Percentiles rank a stretch among this genome's conserved stretches.
These are phyloP conservation scores for Arctium minus DNA, from an alignment of 129 eudicot genomes.

Conservation along the genomic window DNA sequence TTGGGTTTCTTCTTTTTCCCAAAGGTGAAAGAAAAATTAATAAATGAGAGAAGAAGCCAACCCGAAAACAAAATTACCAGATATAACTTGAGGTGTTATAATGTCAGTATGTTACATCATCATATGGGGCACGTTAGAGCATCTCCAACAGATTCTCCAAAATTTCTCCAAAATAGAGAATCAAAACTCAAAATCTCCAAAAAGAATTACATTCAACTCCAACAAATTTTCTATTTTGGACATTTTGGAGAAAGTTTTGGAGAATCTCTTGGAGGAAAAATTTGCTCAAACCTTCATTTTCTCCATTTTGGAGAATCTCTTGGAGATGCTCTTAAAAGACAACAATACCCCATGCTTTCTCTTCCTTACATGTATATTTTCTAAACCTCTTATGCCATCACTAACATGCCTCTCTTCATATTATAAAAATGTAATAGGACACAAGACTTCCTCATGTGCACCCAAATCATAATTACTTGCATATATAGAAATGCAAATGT, in stretches of 20 bases:
- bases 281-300: no score
- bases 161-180: no score
- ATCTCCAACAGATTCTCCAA: background rate
- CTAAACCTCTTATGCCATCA: background rate
- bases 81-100: no score
- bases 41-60: background rate
- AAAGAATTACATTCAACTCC: no score
- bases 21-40: background rate
- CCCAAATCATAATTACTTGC: conserved; percentile 3
- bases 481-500: background rate
- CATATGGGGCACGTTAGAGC: no score
- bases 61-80: no score
- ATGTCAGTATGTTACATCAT: no score
- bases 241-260: no score
- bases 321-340: background rate
- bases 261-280: no score
- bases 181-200: no score
- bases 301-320: no score
- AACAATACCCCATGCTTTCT: background rate
- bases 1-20: background rate
- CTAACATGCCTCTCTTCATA: background rate
- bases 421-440: background rate
- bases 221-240: no score
- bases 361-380: background rate
- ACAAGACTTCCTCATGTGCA: background rate